Evolutionary conservation across 2,329 filamentous ascomycete species (phyloP), one percentile per base, ranked within the genome.

Genomic region (Neurospora sp.): DNA sequence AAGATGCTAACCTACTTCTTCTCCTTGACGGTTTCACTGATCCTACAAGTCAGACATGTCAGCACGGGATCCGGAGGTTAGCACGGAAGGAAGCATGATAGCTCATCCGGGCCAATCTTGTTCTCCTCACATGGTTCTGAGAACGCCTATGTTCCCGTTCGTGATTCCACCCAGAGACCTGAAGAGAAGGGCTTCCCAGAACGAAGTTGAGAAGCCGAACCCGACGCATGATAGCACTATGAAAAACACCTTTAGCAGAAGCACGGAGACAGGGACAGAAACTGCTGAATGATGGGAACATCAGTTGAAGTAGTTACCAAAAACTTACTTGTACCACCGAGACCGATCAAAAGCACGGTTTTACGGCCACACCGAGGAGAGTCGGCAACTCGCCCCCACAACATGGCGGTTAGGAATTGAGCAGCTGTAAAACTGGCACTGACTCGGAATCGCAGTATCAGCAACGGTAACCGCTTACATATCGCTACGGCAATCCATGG

Each of bases 391-490:
- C 90, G 84, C 0, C 93, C 93, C 93, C 93, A 97, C 71, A 93
- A 79, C 78, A 97, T 89, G 2, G 92, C 92, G 0, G 93, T 96
- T 28, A 92, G 77, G 76, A 95, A 95, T 78, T 97, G 93, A 0
- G 91, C 90, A 0, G 89, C 90, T 0, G 91, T 94, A 77, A 97
- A 97, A 46, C 89, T 89, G 13, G 91, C 92, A 67, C 74, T 75
- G 39, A 17, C 11, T 58, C 13, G 52, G 52, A 58, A 58, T 33
- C 6, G 23, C 10, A 28, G 52, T 13, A 10, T 58, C 23, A 33
- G 52, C 52, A 58, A 58, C 52, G 23, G 23, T 2, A 33, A 58
- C 23, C 23, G 23, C 52, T 33, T 17, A 33, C 52, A 58, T 33
- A 17, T 17, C 52, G 52, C 52, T 58, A 33, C 10, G 19, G 19